A percentile compares a stretch with the other conserved stretches of the same genome.
These are phyloP conservation scores for Eucalyptus victrix DNA, from an alignment of 345 rosid species.

Conservation along the genomic window DNA sequence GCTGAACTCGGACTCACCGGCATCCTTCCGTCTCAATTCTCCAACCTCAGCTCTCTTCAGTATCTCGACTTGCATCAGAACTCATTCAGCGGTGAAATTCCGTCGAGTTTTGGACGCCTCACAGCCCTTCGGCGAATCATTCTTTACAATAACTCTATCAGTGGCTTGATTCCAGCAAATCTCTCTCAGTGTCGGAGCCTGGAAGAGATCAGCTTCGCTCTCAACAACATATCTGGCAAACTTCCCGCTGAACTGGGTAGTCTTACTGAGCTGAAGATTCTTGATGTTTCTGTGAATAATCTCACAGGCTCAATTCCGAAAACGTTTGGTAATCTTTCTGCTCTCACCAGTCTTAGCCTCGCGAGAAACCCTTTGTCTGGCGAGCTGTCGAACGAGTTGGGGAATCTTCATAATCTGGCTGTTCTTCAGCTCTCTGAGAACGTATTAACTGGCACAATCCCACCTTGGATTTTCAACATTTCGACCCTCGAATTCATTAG, in stretches of 20 bases:
- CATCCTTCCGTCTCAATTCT: neutral
- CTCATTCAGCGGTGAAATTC: constrained; percentile 1
- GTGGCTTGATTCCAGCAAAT: neutral
- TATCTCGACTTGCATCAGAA: neutral
- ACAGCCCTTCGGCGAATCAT: neutral
- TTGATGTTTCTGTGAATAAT: neutral
- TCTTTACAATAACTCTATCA: neutral
- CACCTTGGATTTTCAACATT: neutral
- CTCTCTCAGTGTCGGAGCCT: neutral
- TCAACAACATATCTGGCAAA: neutral
- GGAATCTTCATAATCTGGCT: neutral
- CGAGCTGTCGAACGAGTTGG: neutral
- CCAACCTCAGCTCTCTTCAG: constrained; percentile 1
- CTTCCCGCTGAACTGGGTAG: neutral
- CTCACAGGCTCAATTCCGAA: constrained; percentile 1
- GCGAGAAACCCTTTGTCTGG: neutral
- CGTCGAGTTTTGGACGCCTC: neutral
- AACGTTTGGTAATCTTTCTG: constrained; percentile 2
- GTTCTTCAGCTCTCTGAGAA: neutral
- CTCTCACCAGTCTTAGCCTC: neutral
- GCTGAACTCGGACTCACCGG: neutral
- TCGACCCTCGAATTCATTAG: neutral
- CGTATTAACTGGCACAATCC: neutral
- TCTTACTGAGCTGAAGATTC: neutral
- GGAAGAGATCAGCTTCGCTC: neutral